Base-by-base conservation (phyloP, 2,329 filamentous ascomycete species). In the Zymoseptoria brevis region DNA sequence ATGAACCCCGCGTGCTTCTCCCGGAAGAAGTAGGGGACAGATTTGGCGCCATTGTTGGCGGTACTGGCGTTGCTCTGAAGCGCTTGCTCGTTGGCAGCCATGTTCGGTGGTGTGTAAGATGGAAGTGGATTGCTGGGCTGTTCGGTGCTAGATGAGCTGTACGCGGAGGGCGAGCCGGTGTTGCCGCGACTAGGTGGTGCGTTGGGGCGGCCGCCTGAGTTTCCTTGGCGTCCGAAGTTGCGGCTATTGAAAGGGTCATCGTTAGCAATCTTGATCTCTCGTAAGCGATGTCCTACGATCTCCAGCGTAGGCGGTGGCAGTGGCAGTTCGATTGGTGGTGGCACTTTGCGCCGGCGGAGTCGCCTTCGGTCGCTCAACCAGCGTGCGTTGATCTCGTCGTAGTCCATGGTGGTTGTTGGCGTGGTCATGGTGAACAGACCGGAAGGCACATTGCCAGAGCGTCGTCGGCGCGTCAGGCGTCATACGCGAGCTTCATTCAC, bases 1-100 rank as follows among this genome's bases (percentile, higher is more conserved):
- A 96, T 96, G 70, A 96, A 86, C 72, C 87, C 89, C 57, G 88
- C 87, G 72, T 89, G 88, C 62, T 84, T 78, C 58, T 87, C 82
- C 69, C 89, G 87, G 69, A 91, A 84, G 85, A 89, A 91, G 62
- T 89, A 77, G 16, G 89, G 89, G 49, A 83, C 81, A 60, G 87
- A 87, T 60, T 87, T 84, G 70, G 86, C 41, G 51, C 50, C 52
- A 26, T 51, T 52, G 52, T 61, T 58, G 57, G 19, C 58, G 51
- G 57, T 19, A n/a, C 66, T 66, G 60, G 71, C 66, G 63, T 71
- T 69, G 60, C 70, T 70, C 58, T 74, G 71, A 29, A 68, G 66
- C 51, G 71, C 80, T 77, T 68, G 81, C 68, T 86, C 81, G 68
- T 88, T 86, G 77, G 87, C 83, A 54, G 86, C 83, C 75, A 90